These are phyloP conservation scores for Penicillium lividum DNA, from an alignment of 495 filamentous ascomycete genomes.

Conservation along the genomic window DNA sequence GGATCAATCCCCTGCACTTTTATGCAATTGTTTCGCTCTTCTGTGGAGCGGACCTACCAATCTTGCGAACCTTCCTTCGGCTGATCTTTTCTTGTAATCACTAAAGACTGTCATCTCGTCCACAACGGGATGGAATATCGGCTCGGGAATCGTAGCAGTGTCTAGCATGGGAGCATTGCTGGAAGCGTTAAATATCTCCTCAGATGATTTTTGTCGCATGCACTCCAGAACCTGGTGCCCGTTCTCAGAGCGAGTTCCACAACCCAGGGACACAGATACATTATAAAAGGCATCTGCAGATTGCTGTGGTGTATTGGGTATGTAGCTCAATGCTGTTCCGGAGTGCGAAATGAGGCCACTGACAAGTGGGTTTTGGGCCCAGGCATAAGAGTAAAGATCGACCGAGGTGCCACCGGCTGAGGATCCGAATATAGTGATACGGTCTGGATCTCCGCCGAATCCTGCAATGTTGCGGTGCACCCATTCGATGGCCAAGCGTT, in stretches of 20 bases:
- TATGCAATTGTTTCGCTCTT: too few species aligned
- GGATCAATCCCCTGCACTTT: not conserved
- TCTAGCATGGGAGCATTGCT: constrained; percentile 25
- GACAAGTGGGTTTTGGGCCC: constrained; percentile 38
- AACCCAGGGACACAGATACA: constrained; percentile 42
- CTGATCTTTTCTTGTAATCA: constrained; percentile 41
- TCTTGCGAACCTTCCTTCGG: constrained; percentile 35
- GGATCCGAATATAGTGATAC: constrained; percentile 58
- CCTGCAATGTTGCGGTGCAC: constrained; percentile 62
- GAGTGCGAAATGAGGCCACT: constrained; percentile 53
- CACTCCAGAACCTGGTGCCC: constrained; percentile 38
- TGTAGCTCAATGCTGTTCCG: constrained; percentile 51
- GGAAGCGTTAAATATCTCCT: constrained; percentile 31
- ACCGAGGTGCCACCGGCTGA: constrained; percentile 49
- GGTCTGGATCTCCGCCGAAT: constrained; percentile 52
- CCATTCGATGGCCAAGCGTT: constrained; percentile 52
- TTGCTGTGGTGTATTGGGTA: constrained; percentile 29
- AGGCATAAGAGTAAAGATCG: constrained; percentile 55
- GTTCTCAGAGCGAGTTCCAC: constrained; percentile 17
- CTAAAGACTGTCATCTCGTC: constrained; percentile 49
- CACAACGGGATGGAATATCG: constrained; percentile 48
- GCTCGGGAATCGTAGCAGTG: constrained; percentile 28
- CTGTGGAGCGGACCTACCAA: constrained; percentile 19
- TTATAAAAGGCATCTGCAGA: constrained; percentile 38
- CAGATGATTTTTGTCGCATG: constrained; percentile 42